phyloP scores from a whole-genome alignment of 805 yeast genomes.

The Maudiozyma serrabonitensis region DNA sequence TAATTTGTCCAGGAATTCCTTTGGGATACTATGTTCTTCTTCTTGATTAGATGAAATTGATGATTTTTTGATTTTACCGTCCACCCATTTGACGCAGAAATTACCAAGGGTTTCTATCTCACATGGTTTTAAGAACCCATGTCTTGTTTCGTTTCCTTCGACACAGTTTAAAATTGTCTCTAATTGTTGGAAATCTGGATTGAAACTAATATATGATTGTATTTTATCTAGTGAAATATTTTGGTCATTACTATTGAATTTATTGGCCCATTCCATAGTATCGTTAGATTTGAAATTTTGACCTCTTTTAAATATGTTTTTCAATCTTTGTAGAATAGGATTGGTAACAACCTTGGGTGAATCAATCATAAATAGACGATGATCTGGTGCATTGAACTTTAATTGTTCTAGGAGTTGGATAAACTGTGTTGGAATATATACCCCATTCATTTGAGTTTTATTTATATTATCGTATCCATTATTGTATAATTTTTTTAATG shows the following conservation, averaged over 20 bases:
- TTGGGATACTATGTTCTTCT: not conserved
- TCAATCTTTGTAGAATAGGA: not conserved
- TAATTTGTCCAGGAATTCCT: constrained; percentile 2
- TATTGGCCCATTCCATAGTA: constrained; percentile 5
- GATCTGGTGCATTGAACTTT: constrained; percentile 18
- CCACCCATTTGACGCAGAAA: constrained; percentile 21
- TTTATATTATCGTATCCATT: constrained; percentile 1
- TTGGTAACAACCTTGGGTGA: constrained; percentile 4
- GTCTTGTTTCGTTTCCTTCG: not conserved
- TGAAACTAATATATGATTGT: not conserved
- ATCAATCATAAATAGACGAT: constrained; percentile 22
- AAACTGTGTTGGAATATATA: constrained; percentile 21
- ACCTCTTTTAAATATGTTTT: not conserved
- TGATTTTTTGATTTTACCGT: constrained; percentile 2
- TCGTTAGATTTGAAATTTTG: not conserved
- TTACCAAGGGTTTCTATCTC: constrained; percentile 14
- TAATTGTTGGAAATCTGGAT: constrained; percentile 11
- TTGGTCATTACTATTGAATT: not conserved
- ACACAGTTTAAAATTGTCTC: not conserved
- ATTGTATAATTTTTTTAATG: constrained; percentile 6
- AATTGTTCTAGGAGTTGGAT: constrained; percentile 20
- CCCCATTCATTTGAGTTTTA: constrained; percentile 1
- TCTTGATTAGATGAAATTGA: not conserved
- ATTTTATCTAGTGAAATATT: not conserved
- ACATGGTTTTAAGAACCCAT: constrained; percentile 3